phyloP scores from a whole-genome alignment of 495 filamentous ascomycete genomes.

The Penicilliopsis zonata region DNA sequence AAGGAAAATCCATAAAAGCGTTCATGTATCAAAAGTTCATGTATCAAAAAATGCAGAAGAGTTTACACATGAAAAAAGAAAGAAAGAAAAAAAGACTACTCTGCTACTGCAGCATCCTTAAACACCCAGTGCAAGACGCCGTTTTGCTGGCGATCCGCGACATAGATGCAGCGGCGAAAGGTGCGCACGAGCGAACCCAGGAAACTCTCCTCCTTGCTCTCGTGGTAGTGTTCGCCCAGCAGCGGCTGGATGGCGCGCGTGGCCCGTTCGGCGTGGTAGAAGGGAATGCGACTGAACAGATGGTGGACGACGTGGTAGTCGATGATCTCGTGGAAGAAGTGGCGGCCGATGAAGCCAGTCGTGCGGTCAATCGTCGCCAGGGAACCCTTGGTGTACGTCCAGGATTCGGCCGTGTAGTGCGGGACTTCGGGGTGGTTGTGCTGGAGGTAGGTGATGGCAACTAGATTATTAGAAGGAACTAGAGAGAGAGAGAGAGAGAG shows the following conservation, averaged over 20 bases:
- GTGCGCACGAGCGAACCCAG: slow-evolving; percentile 11
- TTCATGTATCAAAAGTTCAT: too few species aligned
- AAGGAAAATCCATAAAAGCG: too few species aligned
- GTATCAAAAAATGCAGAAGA: too few species aligned
- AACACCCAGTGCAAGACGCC: slow-evolving; percentile 12
- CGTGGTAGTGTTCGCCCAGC: slow-evolving; percentile 72
- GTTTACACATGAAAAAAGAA: too few species aligned
- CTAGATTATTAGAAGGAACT: slow-evolving; percentile 19
- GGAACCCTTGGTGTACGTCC: slow-evolving; percentile 79
- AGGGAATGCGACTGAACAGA: slow-evolving; percentile 74
- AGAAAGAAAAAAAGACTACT: not conserved
- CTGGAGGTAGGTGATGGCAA: slow-evolving; percentile 81
- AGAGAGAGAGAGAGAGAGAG: slow-evolving; percentile 1
- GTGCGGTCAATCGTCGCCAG: slow-evolving; percentile 82
- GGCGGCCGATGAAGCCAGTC: slow-evolving; percentile 78
- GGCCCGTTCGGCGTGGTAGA: slow-evolving; percentile 86
- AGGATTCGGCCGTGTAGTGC: slow-evolving; percentile 65
- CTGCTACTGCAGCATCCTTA: slow-evolving; percentile 3
- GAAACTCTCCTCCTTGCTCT: slow-evolving; percentile 34
- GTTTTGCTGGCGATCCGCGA: slow-evolving; percentile 5
- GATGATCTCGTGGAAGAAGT: slow-evolving; percentile 81
- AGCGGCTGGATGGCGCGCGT: slow-evolving; percentile 71
- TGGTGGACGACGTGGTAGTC: slow-evolving; percentile 90
- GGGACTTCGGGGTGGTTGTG: slow-evolving; percentile 79
- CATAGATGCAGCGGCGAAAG: slow-evolving; percentile 15